Conservation (phyloP, 345 rosid genomes). For the Laguncularia racemosa region DNA sequence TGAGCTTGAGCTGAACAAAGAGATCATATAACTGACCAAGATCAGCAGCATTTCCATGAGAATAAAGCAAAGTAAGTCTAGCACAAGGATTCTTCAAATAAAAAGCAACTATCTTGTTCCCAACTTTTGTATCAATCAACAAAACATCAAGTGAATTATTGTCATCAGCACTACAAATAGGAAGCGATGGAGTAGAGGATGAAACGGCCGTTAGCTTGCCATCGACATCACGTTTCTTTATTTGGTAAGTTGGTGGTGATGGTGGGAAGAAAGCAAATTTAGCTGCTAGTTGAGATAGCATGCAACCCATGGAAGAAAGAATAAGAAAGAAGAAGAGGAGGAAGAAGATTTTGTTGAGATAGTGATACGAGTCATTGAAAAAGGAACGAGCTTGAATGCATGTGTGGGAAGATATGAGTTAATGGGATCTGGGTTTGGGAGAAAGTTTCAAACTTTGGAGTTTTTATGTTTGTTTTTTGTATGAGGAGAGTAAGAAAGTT, state of each 20-base stretch:
- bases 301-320: conserved; percentile 66
- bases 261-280: conserved; percentile 98
- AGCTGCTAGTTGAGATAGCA: conserved; percentile 86
- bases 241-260: conserved; percentile 88
- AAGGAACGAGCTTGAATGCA: conserved; percentile 19
- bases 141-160: conserved; percentile 55
- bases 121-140: conserved; percentile 57
- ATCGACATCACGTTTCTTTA: conserved; percentile 37
- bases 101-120: conserved; percentile 86
- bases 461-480: too few relatives aligned
- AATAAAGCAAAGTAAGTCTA: conserved; percentile 85
- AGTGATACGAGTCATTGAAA: conserved; percentile 26
- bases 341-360: conserved; percentile 6
- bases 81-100: conserved; percentile 81
- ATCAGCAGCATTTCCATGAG: conserved; percentile 99
- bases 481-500: background rate
- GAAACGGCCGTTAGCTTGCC: conserved; percentile 37
- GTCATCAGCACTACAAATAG: conserved; percentile 66
- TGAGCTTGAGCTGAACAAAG: conserved; percentile 93
- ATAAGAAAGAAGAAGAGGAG: conserved; percentile 9
- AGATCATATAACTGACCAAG: conserved; percentile 98
- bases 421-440: background rate
- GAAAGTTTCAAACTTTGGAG: too few relatives aligned
- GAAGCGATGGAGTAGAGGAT: conserved; percentile 56
- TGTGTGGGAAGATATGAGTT: conserved; percentile 1